Conservation (phyloP, 768 basidiomycete species). For the Dentipellis sp. region DNA sequence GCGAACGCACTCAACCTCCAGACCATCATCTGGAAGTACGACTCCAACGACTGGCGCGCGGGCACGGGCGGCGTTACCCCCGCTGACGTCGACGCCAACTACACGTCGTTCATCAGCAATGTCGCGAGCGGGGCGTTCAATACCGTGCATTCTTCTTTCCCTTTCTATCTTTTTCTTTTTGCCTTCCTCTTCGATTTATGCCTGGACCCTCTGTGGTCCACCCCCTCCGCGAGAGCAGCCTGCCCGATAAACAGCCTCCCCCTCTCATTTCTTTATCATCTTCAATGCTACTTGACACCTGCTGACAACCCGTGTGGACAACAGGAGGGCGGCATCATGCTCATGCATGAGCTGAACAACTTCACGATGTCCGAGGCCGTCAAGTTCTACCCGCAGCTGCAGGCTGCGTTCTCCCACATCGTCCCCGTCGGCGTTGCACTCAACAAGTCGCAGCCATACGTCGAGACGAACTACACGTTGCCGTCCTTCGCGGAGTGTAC, state of each 20-base stretch:
- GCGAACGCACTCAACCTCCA: conserved; percentile 56
- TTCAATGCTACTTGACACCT: neutral
- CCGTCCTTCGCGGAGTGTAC: conserved; percentile 41
- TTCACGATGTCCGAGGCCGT: conserved; percentile 54
- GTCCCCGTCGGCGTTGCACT: too few relatives aligned
- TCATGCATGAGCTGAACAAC: conserved; percentile 52
- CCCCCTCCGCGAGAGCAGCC: too few relatives aligned
- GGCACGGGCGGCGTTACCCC: neutral
- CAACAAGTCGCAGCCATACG: conserved; percentile 43
- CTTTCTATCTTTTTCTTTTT: too few relatives aligned
- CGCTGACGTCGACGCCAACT: conserved; percentile 4
- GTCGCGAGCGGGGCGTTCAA: conserved; percentile 4
- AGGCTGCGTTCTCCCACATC: too few relatives aligned
- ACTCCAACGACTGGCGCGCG: conserved; percentile 61
- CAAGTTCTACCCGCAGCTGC: too few relatives aligned
- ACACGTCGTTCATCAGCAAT: conserved; percentile 6
- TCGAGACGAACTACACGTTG: conserved; percentile 33
- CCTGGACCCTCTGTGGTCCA: too few relatives aligned
- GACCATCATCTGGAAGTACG: conserved; percentile 67
- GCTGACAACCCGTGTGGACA: conserved; percentile 12
- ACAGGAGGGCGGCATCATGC: conserved; percentile 42
- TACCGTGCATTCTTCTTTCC: neutral
- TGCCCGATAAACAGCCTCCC: too few relatives aligned
- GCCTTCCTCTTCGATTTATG: too few relatives aligned
- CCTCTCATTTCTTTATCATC: neutral